Evolutionary conservation across 371 early-diverging fungal species (phyloP).

Genomic region (Lichtheimia corymbifera): DNA sequence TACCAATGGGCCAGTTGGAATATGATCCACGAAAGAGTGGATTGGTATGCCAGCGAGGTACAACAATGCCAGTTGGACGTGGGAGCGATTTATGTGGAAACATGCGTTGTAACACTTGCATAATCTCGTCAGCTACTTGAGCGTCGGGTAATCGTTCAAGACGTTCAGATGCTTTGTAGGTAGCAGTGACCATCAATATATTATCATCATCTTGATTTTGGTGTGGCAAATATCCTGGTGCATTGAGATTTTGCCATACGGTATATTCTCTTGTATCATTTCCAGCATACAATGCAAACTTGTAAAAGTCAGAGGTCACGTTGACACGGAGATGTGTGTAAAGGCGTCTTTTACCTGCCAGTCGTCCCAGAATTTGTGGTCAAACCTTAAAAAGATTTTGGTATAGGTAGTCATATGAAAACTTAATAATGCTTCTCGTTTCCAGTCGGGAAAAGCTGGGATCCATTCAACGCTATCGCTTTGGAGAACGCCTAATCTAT

Average conservation of each 20-base stretch:
- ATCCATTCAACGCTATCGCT: conserved; percentile 29
- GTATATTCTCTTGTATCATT: conserved; percentile 32
- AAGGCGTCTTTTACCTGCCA: conserved; percentile 33
- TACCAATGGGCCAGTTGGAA: conserved; percentile 55
- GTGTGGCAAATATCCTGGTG: conserved; percentile 33
- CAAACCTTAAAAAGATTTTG: conserved; percentile 46
- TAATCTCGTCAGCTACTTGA: conserved; percentile 27
- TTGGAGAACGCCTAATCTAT: conserved; percentile 49
- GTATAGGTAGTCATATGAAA: conserved; percentile 55
- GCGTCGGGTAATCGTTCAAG: conserved; percentile 35
- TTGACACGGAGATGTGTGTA: neutral
- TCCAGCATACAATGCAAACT: conserved; percentile 49
- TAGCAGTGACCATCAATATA: conserved; percentile 46
- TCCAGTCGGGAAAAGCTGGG: conserved; percentile 50
- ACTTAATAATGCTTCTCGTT: conserved; percentile 39
- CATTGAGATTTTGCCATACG: conserved; percentile 51
- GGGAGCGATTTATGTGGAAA: conserved; percentile 20
- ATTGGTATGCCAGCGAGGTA: conserved; percentile 48
- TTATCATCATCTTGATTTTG: conserved; percentile 7
- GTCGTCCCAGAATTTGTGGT: conserved; percentile 44
- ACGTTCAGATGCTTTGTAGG: conserved; percentile 36
- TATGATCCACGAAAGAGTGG: conserved; percentile 50
- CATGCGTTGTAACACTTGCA: conserved; percentile 34
- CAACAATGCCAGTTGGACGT: conserved; percentile 26
- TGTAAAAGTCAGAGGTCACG: neutral